Evolutionary conservation across 306 rosid genomes (phyloP).

Genomic region (Quercus gilva): DNA sequence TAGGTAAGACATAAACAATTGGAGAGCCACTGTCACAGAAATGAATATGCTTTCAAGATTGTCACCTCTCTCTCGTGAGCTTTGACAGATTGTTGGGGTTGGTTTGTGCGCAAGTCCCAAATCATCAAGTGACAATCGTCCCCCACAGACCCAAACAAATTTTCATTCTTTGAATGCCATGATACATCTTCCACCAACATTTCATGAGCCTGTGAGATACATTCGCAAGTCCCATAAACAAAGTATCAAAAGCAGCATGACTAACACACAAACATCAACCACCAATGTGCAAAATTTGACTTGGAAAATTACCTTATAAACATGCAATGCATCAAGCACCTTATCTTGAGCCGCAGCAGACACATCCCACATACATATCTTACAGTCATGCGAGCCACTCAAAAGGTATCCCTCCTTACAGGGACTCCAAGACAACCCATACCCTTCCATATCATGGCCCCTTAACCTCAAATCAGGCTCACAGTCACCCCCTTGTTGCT

Average conservation of each 20-base stretch:
- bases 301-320: conserved; percentile 56
- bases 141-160: conserved; percentile 83
- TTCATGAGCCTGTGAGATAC: conserved; percentile 53
- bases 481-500: conserved; percentile 36
- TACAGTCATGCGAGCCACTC: conserved; percentile 81
- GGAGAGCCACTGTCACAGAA: not conserved
- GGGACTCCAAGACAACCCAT: conserved; percentile 90
- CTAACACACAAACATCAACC: not conserved
- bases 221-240: conserved; percentile 3
- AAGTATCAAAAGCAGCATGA: not conserved
- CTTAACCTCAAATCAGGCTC: conserved; percentile 79
- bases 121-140: conserved; percentile 77
- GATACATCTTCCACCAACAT: conserved; percentile 76
- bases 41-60: not conserved
- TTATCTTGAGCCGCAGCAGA: conserved; percentile 46
- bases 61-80: conserved; percentile 86
- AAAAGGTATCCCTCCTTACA: conserved; percentile 63
- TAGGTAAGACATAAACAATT: not conserved
- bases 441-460: conserved; percentile 95
- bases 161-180: conserved; percentile 70
- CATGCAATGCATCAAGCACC: conserved; percentile 65
- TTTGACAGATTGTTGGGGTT: conserved; percentile 60
- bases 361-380: conserved; percentile 87
- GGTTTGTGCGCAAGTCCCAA: conserved; percentile 84
- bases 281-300: not conserved